These are phyloP conservation scores for Penicillium capsulatum DNA, from an alignment of 2,329 filamentous ascomycete species.

Conservation along the genomic window DNA sequence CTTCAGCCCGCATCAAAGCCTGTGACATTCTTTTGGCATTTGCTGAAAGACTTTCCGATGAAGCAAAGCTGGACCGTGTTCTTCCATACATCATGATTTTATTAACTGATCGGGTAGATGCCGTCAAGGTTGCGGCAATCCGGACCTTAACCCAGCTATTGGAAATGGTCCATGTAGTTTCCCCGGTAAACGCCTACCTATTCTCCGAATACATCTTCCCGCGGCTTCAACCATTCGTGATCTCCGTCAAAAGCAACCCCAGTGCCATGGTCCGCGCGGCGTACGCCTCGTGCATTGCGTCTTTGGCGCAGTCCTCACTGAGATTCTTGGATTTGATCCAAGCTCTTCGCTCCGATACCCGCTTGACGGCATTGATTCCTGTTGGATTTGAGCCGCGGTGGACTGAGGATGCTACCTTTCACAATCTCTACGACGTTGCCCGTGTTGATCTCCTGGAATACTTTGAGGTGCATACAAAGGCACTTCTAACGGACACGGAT, in stretches of 20 bases:
- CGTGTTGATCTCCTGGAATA: conserved; percentile 74
- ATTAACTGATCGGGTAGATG: conserved; percentile 74
- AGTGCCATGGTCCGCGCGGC: conserved; percentile 76
- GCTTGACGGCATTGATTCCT: conserved; percentile 70
- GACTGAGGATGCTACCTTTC: conserved; percentile 65
- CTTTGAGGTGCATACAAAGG: conserved; percentile 85
- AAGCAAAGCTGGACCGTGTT: conserved; percentile 90
- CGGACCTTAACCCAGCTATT: conserved; percentile 84
- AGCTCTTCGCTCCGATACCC: conserved; percentile 76
- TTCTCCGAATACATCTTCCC: conserved; percentile 64
- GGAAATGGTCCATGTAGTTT: conserved; percentile 82
- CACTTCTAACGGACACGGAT: conserved; percentile 80
- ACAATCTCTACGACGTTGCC: conserved; percentile 83
- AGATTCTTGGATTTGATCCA: conserved; percentile 88
- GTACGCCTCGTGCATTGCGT: conserved; percentile 88
- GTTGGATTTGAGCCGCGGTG: conserved; percentile 69
- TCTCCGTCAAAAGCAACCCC: conserved; percentile 51
- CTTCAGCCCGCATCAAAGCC: conserved; percentile 80
- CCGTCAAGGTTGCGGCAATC: conserved; percentile 80
- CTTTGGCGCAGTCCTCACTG: conserved; percentile 77
- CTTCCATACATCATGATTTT: conserved; percentile 83
- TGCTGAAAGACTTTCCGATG: conserved; percentile 83
- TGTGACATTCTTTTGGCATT: conserved; percentile 92
- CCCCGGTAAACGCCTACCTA: conserved; percentile 64
- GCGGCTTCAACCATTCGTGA: conserved; percentile 55